A percentile compares a stretch with the other conserved stretches of the same genome.
Conservation (phyloP, 2,329 filamentous ascomycete genomes). For the Exophiala sideris region DNA sequence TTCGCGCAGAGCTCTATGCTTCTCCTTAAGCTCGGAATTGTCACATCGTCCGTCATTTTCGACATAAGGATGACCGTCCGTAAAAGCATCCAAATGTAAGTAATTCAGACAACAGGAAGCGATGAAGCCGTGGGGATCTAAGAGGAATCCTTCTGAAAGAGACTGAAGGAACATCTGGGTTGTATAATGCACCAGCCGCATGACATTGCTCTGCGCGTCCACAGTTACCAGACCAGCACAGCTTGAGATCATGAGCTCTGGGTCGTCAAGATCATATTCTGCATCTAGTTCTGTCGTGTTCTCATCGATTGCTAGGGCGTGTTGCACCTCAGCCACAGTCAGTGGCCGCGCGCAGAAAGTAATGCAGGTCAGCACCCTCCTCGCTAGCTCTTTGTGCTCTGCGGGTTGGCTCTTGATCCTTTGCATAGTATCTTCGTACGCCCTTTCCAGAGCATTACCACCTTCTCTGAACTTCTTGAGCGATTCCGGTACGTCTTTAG, state of each 20-base stretch:
- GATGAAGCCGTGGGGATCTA: slow-evolving; percentile 31
- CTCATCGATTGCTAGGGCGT: slow-evolving; percentile 27
- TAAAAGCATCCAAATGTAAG: slow-evolving; percentile 35
- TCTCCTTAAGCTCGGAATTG: too few species aligned
- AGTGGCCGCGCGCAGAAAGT: slow-evolving; percentile 24
- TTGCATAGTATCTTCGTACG: slow-evolving; percentile 29
- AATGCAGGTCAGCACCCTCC: slow-evolving; percentile 26
- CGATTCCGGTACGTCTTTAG: slow-evolving; percentile 21
- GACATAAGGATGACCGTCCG: background rate
- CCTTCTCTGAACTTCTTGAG: slow-evolving; percentile 21
- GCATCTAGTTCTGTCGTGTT: slow-evolving; percentile 11
- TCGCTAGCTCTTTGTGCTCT: slow-evolving; percentile 28
- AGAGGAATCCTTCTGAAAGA: slow-evolving; percentile 33
- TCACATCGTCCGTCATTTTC: background rate
- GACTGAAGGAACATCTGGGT: background rate
- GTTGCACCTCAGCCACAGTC: slow-evolving; percentile 25
- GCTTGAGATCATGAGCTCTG: slow-evolving; percentile 33
- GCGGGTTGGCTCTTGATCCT: slow-evolving; percentile 26
- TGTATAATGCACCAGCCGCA: slow-evolving; percentile 34
- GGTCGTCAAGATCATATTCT: slow-evolving; percentile 22
- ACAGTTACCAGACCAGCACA: slow-evolving; percentile 45
- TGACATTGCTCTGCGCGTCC: slow-evolving; percentile 38
- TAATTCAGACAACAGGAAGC: slow-evolving; percentile 36
- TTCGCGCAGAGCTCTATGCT: background rate
- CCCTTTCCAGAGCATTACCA: slow-evolving; percentile 19